Evolutionary conservation across 192 early-diverging fungal species (phyloP).

Genomic region (Spizellomyces punctatus): DNA sequence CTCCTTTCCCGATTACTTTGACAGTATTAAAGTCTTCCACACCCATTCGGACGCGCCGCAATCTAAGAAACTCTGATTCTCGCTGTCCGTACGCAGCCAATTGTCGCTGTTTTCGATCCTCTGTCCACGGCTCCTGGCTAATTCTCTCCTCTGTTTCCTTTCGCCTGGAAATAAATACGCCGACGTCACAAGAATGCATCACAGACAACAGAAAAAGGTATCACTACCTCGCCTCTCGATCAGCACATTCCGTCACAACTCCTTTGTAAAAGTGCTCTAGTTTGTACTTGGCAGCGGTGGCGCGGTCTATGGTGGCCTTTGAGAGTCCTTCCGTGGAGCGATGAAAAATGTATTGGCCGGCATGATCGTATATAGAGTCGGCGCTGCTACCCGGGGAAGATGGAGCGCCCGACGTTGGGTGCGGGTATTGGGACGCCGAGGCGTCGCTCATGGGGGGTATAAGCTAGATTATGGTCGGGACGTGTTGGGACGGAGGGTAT

Average conservation of each 20-base stretch:
- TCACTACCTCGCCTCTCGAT: conserved; percentile 55
- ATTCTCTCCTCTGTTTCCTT: conserved; percentile 80
- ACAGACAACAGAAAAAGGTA: neutral
- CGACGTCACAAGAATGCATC: neutral
- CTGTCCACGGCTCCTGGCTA: conserved; percentile 72
- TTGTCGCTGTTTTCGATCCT: conserved; percentile 88
- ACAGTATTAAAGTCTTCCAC: conserved; percentile 93
- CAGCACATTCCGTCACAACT: conserved; percentile 85
- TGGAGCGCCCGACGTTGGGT: too few relatives aligned
- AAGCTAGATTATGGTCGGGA: too few relatives aligned
- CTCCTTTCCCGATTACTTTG: conserved; percentile 98
- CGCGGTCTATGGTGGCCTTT: conserved; percentile 79
- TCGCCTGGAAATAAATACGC: conserved; percentile 49
- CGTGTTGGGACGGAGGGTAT: too few relatives aligned
- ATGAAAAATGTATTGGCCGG: conserved; percentile 20
- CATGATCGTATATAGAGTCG: neutral
- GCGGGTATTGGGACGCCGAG: too few relatives aligned
- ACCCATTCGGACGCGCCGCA: conserved; percentile 83
- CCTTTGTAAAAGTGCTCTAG: conserved; percentile 93
- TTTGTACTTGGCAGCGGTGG: conserved; percentile 86
- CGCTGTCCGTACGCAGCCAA: conserved; percentile 76
- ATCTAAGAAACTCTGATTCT: conserved; percentile 92
- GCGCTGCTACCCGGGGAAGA: too few relatives aligned
- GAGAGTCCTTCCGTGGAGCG: conserved; percentile 40
- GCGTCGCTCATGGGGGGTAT: too few relatives aligned